phyloP scores from a whole-genome alignment of 768 basidiomycete species.

The Pulveroboletus sp. region DNA sequence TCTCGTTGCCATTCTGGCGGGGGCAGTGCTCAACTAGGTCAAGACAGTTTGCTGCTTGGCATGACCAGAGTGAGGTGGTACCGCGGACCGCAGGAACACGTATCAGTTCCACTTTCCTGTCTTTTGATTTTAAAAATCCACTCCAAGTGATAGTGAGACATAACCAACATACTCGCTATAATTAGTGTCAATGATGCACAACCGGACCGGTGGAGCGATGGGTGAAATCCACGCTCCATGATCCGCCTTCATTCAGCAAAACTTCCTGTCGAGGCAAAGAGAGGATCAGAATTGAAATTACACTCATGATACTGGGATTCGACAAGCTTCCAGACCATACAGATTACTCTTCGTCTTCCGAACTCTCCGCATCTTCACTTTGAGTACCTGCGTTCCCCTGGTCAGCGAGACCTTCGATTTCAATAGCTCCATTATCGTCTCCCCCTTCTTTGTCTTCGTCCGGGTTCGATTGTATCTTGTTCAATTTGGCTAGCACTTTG shows the following conservation, averaged over 20 bases:
- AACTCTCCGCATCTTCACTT: constrained; percentile 26
- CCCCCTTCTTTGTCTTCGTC: constrained; percentile 44
- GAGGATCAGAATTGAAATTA: constrained; percentile 18
- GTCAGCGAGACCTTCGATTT: constrained; percentile 59
- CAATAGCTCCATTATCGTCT: constrained; percentile 39
- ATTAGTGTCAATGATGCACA: constrained; percentile 1
- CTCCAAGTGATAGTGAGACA: constrained; percentile 7
- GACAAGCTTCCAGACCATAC: constrained; percentile 34
- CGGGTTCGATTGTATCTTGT: constrained; percentile 63
- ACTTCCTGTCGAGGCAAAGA: constrained; percentile 17
- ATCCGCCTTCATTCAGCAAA: constrained; percentile 17
- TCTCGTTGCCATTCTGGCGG: constrained; percentile 15
- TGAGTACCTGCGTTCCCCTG: constrained; percentile 26
- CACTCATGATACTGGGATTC: constrained; percentile 27
- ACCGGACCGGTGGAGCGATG: constrained; percentile 6
- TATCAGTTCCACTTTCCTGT: constrained; percentile 3
- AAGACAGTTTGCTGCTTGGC: background rate
- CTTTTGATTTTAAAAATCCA: background rate
- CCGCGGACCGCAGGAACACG: background rate
- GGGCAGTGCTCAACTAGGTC: constrained; percentile 18
- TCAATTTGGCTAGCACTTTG: constrained; percentile 86
- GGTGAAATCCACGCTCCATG: constrained; percentile 5
- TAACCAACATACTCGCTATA: constrained; percentile 4
- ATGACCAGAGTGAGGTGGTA: background rate
- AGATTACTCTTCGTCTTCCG: constrained; percentile 31